A percentile compares a stretch with the other conserved stretches of the same genome.
Conservation (phyloP, 2,329 filamentous ascomycete species). For the Verticillium alfalfae region DNA sequence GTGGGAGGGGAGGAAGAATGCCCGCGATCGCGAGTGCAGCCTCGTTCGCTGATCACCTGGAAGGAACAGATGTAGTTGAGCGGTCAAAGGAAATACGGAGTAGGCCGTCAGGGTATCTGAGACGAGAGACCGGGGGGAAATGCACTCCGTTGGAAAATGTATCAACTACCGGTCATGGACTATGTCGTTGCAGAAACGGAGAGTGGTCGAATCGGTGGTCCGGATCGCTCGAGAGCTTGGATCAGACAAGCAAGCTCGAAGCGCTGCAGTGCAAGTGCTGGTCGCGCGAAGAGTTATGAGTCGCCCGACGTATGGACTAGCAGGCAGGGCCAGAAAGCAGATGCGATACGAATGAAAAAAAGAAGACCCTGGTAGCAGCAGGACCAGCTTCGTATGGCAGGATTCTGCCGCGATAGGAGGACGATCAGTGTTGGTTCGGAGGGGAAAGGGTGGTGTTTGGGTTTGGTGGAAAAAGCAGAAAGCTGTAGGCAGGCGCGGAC, state of each 20-base stretch:
- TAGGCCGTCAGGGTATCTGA: neutral
- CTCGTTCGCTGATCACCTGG: neutral
- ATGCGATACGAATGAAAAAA: neutral
- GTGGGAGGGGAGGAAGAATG: neutral
- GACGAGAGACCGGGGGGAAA: neutral
- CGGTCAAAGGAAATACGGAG: neutral
- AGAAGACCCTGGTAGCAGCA: neutral
- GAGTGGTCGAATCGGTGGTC: neutral
- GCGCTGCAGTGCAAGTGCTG: neutral
- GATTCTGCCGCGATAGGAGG: neutral
- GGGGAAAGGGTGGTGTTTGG: conserved; percentile 6
- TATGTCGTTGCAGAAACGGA: neutral
- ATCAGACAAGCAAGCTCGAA: neutral
- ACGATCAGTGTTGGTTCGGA: conserved; percentile 2
- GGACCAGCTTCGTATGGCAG: neutral
- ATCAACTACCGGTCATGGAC: neutral
- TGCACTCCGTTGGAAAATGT: neutral
- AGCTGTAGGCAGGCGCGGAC: neutral
- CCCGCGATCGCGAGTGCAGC: neutral
- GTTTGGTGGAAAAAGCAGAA: neutral
- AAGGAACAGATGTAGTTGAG: neutral
- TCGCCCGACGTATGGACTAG: neutral
- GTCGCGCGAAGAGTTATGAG: neutral
- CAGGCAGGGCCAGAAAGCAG: neutral
- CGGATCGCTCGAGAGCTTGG: neutral